Evolutionary conservation across 2,329 filamentous ascomycete species (phyloP).

Genomic region (Clonostachys byssicola): DNA sequence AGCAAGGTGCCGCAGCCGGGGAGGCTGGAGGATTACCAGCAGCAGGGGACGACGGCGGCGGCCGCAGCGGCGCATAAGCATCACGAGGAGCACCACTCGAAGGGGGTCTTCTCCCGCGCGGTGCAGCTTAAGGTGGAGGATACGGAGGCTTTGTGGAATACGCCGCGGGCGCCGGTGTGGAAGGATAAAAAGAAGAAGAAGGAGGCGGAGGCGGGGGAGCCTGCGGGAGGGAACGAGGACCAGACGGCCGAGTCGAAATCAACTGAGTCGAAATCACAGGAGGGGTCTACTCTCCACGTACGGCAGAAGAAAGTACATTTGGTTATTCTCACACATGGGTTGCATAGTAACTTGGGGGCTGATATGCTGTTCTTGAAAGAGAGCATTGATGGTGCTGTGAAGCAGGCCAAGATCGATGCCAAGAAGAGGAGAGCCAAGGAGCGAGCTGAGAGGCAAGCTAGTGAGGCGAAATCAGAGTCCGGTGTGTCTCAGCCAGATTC

Average conservation of each 20-base stretch:
- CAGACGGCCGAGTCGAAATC: constrained; percentile 24
- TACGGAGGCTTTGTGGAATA: constrained; percentile 88
- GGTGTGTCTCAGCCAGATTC: too few species aligned
- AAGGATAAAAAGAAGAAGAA: constrained; percentile 25
- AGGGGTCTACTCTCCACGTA: constrained; percentile 3
- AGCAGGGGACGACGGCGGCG: constrained; percentile 50
- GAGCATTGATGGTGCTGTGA: constrained; percentile 83
- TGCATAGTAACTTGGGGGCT: constrained; percentile 92
- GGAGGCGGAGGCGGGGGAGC: constrained; percentile 17
- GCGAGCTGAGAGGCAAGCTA: constrained; percentile 19
- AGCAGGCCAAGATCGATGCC: constrained; percentile 67
- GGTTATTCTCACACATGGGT: constrained; percentile 86
- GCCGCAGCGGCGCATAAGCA: too few species aligned
- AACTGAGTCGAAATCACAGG: constrained; percentile 13
- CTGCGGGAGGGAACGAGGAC: constrained; percentile 12
- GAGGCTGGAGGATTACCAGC: constrained; percentile 67
- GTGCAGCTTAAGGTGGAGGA: constrained; percentile 79
- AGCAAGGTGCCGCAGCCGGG: constrained; percentile 58
- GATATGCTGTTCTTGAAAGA: constrained; percentile 98
- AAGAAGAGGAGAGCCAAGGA: constrained; percentile 54
- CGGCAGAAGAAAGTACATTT: constrained; percentile 81
- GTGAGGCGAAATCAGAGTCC: not conserved
- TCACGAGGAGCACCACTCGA: constrained; percentile 57
- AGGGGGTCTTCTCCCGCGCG: constrained; percentile 81
- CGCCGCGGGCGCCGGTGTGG: constrained; percentile 73